phyloP scores from a whole-genome alignment of 2,329 filamentous ascomycete species.

The Phialocephala subalpina region DNA sequence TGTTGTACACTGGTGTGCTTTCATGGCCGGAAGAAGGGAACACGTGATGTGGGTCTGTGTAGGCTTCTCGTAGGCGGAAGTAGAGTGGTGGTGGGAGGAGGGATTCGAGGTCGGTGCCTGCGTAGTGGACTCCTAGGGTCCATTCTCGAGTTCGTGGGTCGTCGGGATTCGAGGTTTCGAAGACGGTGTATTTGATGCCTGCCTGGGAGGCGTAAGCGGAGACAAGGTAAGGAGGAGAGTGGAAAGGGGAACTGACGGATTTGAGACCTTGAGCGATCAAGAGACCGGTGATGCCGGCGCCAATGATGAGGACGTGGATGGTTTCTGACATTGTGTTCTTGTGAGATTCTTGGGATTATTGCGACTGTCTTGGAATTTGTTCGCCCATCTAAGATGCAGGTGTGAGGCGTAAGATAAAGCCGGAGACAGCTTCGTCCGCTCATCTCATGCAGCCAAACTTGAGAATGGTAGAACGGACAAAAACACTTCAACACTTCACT shows the following conservation, averaged over 20 bases:
- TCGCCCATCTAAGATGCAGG: background rate
- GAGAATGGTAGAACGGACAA: too few species aligned
- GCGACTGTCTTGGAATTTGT: background rate
- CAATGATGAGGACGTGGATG: constrained; percentile 17
- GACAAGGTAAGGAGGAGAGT: background rate
- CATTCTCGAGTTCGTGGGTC: constrained; percentile 23
- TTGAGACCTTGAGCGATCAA: constrained; percentile 50
- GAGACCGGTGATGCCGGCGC: constrained; percentile 43
- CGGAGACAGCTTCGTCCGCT: too few species aligned
- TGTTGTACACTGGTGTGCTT: constrained; percentile 14
- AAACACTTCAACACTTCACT: too few species aligned
- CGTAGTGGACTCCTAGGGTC: constrained; percentile 26
- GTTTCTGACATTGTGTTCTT: constrained; percentile 5
- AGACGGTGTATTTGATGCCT: constrained; percentile 22
- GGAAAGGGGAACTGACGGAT: constrained; percentile 39
- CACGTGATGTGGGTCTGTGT: constrained; percentile 11
- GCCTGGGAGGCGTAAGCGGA: background rate
- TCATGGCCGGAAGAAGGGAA: background rate
- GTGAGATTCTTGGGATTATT: background rate
- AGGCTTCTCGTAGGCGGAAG: constrained; percentile 16
- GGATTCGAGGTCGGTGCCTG: constrained; percentile 15
- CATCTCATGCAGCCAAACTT: too few species aligned
- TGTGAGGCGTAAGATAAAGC: too few species aligned
- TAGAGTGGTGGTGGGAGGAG: constrained; percentile 8
- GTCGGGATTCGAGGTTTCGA: constrained; percentile 18